These are phyloP conservation scores for Flaveria robusta DNA, from an alignment of 129 eudicot species.

Conservation along the genomic window DNA sequence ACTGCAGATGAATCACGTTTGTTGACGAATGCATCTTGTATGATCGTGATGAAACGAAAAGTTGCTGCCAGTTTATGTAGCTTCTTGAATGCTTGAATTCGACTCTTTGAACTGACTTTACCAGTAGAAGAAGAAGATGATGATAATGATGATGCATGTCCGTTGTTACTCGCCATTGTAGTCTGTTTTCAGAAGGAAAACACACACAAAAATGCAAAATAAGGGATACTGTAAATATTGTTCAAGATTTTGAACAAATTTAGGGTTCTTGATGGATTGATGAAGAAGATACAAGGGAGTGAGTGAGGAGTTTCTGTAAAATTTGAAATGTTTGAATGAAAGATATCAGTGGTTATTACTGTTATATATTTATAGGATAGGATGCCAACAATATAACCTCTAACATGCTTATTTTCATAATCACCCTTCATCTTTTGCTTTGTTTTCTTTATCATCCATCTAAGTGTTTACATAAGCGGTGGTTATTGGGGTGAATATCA, in stretches of 20 bases:
- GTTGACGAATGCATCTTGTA: not conserved
- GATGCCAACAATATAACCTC: too few relatives aligned
- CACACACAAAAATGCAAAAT: not conserved
- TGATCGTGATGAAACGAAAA: too few relatives aligned
- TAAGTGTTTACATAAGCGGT: not conserved
- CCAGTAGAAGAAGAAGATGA: not conserved
- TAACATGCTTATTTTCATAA: not conserved
- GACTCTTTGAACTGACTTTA: not conserved
- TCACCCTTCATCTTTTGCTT: slow-evolving; percentile 1
- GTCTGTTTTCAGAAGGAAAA: not conserved
- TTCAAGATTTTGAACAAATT: not conserved
- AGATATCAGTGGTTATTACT: not conserved
- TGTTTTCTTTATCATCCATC: not conserved
- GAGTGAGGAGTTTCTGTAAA: not conserved
- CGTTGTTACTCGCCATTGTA: not conserved
- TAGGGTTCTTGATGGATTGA: not conserved
- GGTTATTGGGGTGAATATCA: not conserved
- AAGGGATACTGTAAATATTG: not conserved
- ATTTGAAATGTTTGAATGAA: not conserved
- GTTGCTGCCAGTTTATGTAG: too few relatives aligned
- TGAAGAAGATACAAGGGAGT: not conserved
- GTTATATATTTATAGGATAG: too few relatives aligned
- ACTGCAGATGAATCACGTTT: not conserved
- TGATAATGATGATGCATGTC: not conserved
- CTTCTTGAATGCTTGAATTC: too few relatives aligned